Evolutionary conservation across 768 basidiomycete species (phyloP).

Genomic region (Plicaturopsis crispa): DNA sequence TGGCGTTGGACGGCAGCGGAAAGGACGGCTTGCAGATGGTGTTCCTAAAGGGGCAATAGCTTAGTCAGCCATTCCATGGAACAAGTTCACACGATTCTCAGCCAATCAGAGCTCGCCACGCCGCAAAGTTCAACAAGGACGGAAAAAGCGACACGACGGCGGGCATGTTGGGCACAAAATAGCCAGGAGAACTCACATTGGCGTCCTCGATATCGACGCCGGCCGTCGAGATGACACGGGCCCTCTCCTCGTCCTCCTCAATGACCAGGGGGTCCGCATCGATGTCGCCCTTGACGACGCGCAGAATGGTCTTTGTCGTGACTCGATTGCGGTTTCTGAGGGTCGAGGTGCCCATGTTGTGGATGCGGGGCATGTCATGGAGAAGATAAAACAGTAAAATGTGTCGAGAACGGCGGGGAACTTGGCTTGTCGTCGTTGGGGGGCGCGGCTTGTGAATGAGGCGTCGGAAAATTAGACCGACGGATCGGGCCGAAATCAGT

Average conservation of each 20-base stretch:
- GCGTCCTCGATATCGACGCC: constrained; percentile 92
- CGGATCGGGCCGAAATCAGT: constrained; percentile 58
- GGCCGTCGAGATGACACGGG: constrained; percentile 70
- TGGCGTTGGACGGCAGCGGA: constrained; percentile 47
- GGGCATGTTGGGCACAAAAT: constrained; percentile 23
- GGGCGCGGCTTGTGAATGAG: constrained; percentile 47
- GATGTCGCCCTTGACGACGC: constrained; percentile 73
- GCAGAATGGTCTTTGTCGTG: constrained; percentile 88
- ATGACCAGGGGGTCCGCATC: constrained; percentile 75
- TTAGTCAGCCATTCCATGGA: constrained; percentile 52
- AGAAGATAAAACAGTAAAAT: constrained; percentile 32
- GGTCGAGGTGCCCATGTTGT: constrained; percentile 67
- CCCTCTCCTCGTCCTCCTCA: constrained; percentile 84
- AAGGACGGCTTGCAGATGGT: constrained; percentile 50
- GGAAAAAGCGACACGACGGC: constrained; percentile 19
- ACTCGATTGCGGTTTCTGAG: constrained; percentile 85
- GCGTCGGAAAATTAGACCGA: constrained; percentile 54
- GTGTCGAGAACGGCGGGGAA: constrained; percentile 26
- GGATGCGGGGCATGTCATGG: constrained; percentile 88
- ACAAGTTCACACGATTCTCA: constrained; percentile 29
- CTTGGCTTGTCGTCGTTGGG: constrained; percentile 39
- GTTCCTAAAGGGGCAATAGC: constrained; percentile 34
- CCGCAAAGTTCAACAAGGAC: constrained; percentile 32
- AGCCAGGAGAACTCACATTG: constrained; percentile 62
- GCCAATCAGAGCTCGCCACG: constrained; percentile 44